Conservation (phyloP, 176 grass and related monocot species). For the Dendrocalamus sinicus region DNA sequence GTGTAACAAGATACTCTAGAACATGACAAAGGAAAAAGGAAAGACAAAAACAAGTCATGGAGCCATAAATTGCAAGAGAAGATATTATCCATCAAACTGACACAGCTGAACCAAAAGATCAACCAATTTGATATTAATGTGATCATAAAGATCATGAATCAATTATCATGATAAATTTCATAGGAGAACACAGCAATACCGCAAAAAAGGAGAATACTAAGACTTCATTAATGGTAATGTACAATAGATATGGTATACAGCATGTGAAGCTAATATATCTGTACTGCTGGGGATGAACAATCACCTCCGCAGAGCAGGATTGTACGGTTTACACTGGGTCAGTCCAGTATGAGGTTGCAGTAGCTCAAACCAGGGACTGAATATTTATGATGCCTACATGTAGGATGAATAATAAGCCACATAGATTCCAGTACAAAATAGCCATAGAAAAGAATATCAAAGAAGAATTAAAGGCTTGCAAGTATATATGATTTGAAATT, state of each 20-base stretch:
- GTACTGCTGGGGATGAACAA: conserved; percentile 10
- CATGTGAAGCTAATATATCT: conserved; percentile 1
- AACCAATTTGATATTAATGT: not conserved
- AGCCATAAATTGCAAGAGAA: conserved; percentile 1
- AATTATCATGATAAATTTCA: conserved; percentile 10
- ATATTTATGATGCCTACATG: conserved; percentile 38
- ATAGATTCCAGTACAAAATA: not conserved
- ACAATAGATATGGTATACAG: conserved; percentile 13
- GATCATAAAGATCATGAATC: conserved; percentile 19
- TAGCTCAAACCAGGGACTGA: not conserved
- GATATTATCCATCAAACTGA: not conserved
- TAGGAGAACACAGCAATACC: not conserved
- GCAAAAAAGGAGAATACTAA: not conserved
- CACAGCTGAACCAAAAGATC: not conserved
- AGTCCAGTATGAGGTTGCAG: conserved; percentile 7
- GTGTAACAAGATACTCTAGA: conserved; percentile 1
- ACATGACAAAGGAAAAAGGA: not conserved
- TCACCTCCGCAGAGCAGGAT: not conserved
- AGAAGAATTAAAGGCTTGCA: conserved; percentile 13
- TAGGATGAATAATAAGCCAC: conserved; percentile 18
- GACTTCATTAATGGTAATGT: not conserved
- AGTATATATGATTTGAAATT: conserved; percentile 10
- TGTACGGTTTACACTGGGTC: not conserved
- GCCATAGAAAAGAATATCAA: not conserved
- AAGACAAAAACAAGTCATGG: not conserved